These are phyloP conservation scores for Penicillium argentinense DNA, from an alignment of 495 filamentous ascomycete species.

Conservation along the genomic window DNA sequence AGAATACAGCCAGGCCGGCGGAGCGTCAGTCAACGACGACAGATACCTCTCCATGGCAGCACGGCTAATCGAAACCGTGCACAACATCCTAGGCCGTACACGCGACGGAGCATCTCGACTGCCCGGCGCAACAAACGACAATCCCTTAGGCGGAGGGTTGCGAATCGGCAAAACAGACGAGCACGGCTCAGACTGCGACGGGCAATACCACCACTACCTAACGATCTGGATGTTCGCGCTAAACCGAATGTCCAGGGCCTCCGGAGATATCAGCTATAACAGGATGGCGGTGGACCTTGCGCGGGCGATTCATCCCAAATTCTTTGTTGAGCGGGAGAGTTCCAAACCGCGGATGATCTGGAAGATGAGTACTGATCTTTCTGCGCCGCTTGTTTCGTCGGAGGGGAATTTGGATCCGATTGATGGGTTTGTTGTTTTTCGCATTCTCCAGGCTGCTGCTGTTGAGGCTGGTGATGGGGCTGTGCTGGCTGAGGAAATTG, in stretches of 20 bases:
- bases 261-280: conserved; percentile 52
- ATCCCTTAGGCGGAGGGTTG: conserved; percentile 60
- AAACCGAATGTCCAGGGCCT: conserved; percentile 56
- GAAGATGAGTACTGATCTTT: conserved; percentile 60
- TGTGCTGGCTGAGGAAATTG: conserved; percentile 52
- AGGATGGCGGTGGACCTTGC: conserved; percentile 56
- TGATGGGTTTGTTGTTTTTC: conserved; percentile 58
- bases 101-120: conserved; percentile 51
- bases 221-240: conserved; percentile 73
- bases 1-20: conserved; percentile 25
- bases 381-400: conserved; percentile 46
- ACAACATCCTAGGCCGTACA: conserved; percentile 55
- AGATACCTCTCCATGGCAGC: conserved; percentile 55
- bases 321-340: conserved; percentile 44
- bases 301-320: conserved; percentile 57
- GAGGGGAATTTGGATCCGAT: conserved; percentile 64
- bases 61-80: conserved; percentile 53
- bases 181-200: conserved; percentile 56
- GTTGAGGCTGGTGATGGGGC: conserved; percentile 23
- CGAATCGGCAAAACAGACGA: conserved; percentile 61
- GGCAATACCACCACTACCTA: conserved; percentile 69
- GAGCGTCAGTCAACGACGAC: conserved; percentile 1
- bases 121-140: conserved; percentile 51
- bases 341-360: conserved; percentile 54
- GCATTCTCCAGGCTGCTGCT: conserved; percentile 51